These are phyloP conservation scores for Straminergon stramineum DNA, from an alignment of 225 moss, liverwort and hornwort genomes.

Conservation along the genomic window DNA sequence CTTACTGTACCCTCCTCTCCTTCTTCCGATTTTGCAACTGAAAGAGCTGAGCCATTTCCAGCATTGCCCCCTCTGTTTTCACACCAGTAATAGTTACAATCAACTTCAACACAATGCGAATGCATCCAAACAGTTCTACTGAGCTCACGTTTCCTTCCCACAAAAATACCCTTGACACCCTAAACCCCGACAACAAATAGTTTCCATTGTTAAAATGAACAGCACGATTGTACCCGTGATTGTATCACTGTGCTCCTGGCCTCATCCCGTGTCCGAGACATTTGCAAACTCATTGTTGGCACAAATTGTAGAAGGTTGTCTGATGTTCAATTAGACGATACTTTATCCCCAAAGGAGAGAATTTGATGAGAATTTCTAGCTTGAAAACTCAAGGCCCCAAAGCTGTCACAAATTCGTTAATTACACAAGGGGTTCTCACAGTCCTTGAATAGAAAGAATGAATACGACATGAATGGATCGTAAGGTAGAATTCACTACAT, in stretches of 20 bases:
- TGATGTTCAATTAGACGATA: not conserved
- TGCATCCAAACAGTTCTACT: not conserved
- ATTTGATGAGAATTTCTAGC: not conserved
- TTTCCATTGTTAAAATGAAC: not conserved
- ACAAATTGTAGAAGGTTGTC: not conserved
- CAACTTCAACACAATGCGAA: not conserved
- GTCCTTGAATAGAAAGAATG: not conserved
- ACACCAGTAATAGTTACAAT: not conserved
- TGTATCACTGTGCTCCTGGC: too few relatives aligned
- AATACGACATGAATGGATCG: not conserved
- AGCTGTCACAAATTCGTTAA: not conserved
- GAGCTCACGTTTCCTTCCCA: not conserved
- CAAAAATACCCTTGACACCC: not conserved
- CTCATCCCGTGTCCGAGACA: not conserved
- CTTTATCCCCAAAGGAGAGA: not conserved
- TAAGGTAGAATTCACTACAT: not conserved
- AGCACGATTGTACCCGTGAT: not conserved
- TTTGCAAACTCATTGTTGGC: not conserved
- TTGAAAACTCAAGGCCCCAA: not conserved
- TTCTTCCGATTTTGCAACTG: constrained; percentile 30
- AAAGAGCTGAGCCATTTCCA: constrained; percentile 27
- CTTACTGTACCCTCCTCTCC: constrained; percentile 76
- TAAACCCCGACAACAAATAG: not conserved
- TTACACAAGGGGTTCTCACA: not conserved
- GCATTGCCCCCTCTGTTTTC: constrained; percentile 60